Percentiles rank a stretch among this genome's conserved stretches.
These are phyloP conservation scores for Komagataella pastoris DNA, from an alignment of 805 yeast genomes.

Conservation along the genomic window DNA sequence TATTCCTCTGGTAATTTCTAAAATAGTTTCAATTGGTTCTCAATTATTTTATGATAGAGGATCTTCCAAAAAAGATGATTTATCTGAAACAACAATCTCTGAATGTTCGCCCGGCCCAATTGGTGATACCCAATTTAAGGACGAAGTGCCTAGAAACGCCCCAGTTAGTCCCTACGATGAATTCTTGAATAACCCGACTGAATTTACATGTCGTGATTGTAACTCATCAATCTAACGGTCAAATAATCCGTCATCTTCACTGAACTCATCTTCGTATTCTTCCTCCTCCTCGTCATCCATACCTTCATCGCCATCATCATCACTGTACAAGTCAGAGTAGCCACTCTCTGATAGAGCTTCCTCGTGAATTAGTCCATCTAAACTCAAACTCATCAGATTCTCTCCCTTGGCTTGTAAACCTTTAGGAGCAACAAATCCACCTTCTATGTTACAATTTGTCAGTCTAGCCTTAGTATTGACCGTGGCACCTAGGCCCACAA, in stretches of 20 bases:
- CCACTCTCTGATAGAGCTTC: constrained; percentile 6
- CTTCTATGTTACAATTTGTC: constrained; percentile 77
- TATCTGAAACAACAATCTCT: not conserved
- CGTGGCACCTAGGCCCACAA: constrained; percentile 59
- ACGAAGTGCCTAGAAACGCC: not conserved
- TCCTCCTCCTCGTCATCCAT: constrained; percentile 27
- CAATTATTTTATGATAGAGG: not conserved
- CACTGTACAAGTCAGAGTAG: constrained; percentile 9
- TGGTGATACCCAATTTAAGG: not conserved
- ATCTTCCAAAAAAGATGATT: not conserved
- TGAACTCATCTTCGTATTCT: constrained; percentile 35
- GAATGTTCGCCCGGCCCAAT: not conserved
- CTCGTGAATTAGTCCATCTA: constrained; percentile 14
- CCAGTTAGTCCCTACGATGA: not conserved
- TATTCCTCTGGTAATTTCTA: not conserved
- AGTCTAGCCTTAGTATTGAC: constrained; percentile 54
- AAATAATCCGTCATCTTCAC: constrained; percentile 33
- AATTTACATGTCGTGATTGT: not conserved
- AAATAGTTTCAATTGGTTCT: not conserved
- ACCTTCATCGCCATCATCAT: constrained; percentile 15
- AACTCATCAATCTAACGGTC: not conserved
- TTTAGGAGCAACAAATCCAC: constrained; percentile 52
- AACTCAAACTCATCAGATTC: constrained; percentile 20
- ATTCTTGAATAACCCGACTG: not conserved
- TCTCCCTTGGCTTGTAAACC: constrained; percentile 31